Evolutionary conservation across 73 alveolate genomes (phyloP).

Genomic region (Symbiodinium natans): DNA sequence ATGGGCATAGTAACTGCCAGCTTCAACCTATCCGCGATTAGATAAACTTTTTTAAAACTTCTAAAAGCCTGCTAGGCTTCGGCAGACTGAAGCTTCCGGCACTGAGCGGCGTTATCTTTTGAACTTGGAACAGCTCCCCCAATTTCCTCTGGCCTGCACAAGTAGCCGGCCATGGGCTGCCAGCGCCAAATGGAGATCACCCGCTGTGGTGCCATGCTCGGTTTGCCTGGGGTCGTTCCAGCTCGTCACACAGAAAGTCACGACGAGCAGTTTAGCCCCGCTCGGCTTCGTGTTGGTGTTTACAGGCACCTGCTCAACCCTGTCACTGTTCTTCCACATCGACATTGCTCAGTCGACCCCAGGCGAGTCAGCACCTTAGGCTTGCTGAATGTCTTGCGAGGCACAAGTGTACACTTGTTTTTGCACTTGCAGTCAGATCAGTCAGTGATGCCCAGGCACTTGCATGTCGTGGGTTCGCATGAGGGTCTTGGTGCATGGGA

Average conservation of each 20-base stretch:
- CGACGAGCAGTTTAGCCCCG: neutral
- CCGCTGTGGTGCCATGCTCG: constrained; percentile 29
- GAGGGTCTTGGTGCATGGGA: constrained; percentile 76
- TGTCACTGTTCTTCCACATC: constrained; percentile 56
- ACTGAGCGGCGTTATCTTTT: no score
- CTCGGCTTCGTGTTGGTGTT: neutral
- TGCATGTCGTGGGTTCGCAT: constrained; percentile 64
- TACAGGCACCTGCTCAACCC: constrained; percentile 48
- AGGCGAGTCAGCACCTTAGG: constrained; percentile 35
- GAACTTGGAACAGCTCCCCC: no score
- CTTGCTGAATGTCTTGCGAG: neutral
- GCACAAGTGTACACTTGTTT: neutral
- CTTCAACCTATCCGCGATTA: no score
- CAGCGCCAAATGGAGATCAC: constrained; percentile 74
- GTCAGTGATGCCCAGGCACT: constrained; percentile 21
- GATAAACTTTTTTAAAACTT: no score
- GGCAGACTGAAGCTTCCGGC: no score
- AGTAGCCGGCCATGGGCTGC: constrained; percentile 66
- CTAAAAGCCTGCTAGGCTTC: no score
- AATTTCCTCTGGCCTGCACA: neutral
- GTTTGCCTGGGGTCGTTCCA: neutral
- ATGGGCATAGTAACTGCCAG: no score
- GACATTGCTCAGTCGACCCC: constrained; percentile 81
- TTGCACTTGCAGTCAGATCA: neutral
- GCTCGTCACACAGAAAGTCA: neutral